Percentiles rank a stretch among this genome's conserved stretches.
Evolutionary conservation across 768 basidiomycete species (phyloP).

Genomic region (Gyrodon lividus): DNA sequence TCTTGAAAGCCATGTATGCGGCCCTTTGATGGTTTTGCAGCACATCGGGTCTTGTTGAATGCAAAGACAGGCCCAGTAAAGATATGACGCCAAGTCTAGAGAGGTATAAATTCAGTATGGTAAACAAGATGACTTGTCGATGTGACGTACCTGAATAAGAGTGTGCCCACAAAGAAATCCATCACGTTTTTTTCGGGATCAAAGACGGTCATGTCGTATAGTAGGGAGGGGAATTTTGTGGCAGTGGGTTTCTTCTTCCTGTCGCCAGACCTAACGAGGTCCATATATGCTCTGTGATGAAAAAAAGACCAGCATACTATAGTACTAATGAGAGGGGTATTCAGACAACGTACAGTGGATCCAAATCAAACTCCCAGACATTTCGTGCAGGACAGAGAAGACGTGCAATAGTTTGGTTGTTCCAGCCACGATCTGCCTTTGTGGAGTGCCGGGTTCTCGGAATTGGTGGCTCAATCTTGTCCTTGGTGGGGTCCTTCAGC

Average conservation of each 20-base stretch:
- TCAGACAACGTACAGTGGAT: not conserved
- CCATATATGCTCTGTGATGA: constrained; percentile 1
- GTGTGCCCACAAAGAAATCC: not conserved
- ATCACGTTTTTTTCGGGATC: not conserved
- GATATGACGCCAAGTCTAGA: not conserved
- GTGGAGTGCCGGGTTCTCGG: not conserved
- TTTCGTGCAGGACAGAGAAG: not conserved
- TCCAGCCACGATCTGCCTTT: not conserved
- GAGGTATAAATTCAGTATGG: not conserved
- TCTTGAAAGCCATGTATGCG: not conserved
- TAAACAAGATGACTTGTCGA: not conserved
- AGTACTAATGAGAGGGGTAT: not conserved
- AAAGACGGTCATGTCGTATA: not conserved
- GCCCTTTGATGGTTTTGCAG: not conserved
- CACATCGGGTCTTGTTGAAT: not conserved
- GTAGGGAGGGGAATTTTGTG: not conserved
- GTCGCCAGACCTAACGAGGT: not conserved
- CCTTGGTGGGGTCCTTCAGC: not conserved
- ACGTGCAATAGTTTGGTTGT: not conserved
- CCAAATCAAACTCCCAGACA: not conserved
- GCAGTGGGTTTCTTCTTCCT: constrained; percentile 1
- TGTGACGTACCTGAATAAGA: not conserved
- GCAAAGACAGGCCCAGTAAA: not conserved
- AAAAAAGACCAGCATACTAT: not conserved
- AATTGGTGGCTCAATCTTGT: not conserved